A percentile compares a stretch with the other conserved stretches of the same genome.
Evolutionary conservation across 2,329 filamentous ascomycete species (phyloP).

Genomic region (Sporothrix variecibatus): DNA sequence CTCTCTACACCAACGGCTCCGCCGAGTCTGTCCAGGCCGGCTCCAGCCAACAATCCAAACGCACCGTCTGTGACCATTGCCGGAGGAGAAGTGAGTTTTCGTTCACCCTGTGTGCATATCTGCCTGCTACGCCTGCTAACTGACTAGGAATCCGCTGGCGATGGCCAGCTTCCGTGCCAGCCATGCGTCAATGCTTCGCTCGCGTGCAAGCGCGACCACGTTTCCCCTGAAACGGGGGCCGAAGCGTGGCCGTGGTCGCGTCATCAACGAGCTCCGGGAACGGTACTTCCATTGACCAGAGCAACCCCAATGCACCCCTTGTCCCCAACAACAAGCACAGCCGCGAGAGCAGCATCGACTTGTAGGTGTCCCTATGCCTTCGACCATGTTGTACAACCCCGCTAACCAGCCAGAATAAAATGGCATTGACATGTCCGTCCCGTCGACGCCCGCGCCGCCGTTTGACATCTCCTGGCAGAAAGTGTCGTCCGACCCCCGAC

Average conservation of each 20-base stretch:
- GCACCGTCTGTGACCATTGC: conserved; percentile 51
- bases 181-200: conserved; percentile 61
- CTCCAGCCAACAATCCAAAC: conserved; percentile 32
- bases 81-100: conserved; percentile 41
- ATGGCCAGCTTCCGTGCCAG: conserved; percentile 56
- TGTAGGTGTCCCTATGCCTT: not conserved
- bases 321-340: conserved; percentile 40
- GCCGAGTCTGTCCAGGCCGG: conserved; percentile 5
- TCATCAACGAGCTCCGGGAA: conserved; percentile 61
- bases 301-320: not conserved
- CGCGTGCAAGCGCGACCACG: conserved; percentile 64
- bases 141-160: conserved; percentile 48
- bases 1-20: not conserved
- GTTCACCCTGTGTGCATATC: conserved; percentile 21
- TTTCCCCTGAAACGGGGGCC: conserved; percentile 66
- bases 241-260: conserved; percentile 62
- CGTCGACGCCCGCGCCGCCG: conserved; percentile 28
- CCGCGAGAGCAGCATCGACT: conserved; percentile 44
- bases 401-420: conserved; percentile 17
- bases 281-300: conserved; percentile 40
- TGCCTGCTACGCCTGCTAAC: not conserved
- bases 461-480: conserved; percentile 38
- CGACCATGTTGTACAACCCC: not conserved
- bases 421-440: conserved; percentile 30
- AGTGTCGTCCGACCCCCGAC: conserved; percentile 37